Evolutionary conservation across 495 filamentous ascomycete species (phyloP), one percentile per base, ranked within the genome.

Genomic region (Aspergillus sclerotiicarbonarius): DNA sequence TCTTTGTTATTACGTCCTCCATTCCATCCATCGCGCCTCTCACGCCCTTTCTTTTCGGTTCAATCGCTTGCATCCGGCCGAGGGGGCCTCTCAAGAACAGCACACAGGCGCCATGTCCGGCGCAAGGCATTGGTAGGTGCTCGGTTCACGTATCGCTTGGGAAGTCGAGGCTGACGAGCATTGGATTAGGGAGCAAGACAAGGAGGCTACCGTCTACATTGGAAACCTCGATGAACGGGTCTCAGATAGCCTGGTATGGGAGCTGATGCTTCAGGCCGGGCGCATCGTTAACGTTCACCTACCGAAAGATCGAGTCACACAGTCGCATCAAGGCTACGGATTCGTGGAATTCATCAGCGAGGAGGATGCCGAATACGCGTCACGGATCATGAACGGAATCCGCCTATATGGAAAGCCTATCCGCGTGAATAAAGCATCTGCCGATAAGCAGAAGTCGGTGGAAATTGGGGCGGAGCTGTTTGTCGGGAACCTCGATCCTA

Each of bases 301-400:
- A 51, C 94, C 94, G 16, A 96, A 96, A 79, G 94, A 99, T 69
- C 89, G 94, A 67, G 94, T 99, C 49, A 96, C 93, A 20, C 91
- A 96, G 63, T 87, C 85, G 16, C 94, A 99, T 73, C 94, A 98
- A 77, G 95, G 95, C 54, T 99, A 96, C 81, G 94, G 94, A 56
- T 99, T 99, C 70, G 93, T 99, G 68, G 94, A 98, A 70, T 98
- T 97, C 70, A 92, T 90, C 64, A 92, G 87, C 58, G 93, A 97
- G 67, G 90, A 92, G 65, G 93, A 97, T 72, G 94, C 94, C 56
- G 94, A 98, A 68, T 99, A 99, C 75, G 94, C 94, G 9, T 89
- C 92, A 53, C 88, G 92, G 65, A 90, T 96, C 54, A 95, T 98
- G 88, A 99, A 99, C 71, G 89, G 92, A 59, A 89, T 98, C 54